Conservation (phyloP, 306 rosid species). For the Macrotyloma uniflorum region DNA sequence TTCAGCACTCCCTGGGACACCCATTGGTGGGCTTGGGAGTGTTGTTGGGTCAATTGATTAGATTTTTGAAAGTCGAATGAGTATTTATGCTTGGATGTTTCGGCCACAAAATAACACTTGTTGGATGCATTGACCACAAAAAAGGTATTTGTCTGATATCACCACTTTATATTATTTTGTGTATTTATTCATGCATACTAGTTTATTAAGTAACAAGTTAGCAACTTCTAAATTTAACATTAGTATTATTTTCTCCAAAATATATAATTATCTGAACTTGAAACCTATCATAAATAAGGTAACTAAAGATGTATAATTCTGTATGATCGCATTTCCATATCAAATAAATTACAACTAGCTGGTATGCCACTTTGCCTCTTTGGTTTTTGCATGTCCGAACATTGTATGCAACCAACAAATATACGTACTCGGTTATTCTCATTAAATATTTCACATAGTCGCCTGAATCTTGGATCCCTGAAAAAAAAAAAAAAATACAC, state of each 20-base stretch:
- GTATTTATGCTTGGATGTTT: not conserved
- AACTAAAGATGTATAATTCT: not conserved
- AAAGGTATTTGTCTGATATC: not conserved
- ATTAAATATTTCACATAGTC: no score
- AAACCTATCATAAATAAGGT: not conserved
- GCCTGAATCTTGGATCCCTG: no score
- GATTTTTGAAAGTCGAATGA: not conserved
- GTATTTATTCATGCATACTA: not conserved
- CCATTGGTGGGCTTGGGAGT: slow-evolving; percentile 10
- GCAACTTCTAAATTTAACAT: not conserved
- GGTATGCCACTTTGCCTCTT: no score
- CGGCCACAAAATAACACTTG: not conserved
- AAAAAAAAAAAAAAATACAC: no score
- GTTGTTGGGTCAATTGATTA: not conserved
- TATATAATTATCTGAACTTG: not conserved
- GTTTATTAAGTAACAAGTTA: not conserved
- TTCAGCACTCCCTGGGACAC: not conserved
- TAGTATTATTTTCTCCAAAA: not conserved
- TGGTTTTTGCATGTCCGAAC: no score
- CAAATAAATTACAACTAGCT: no score
- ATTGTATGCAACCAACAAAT: no score
- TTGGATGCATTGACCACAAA: not conserved
- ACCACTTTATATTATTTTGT: not conserved
- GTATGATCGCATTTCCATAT: not conserved
- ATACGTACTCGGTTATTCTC: no score